Evolutionary conservation across 2,329 filamentous ascomycete genomes (phyloP), one percentile per base, ranked within the genome.

Genomic region (Ophiocordyceps sinensis): DNA sequence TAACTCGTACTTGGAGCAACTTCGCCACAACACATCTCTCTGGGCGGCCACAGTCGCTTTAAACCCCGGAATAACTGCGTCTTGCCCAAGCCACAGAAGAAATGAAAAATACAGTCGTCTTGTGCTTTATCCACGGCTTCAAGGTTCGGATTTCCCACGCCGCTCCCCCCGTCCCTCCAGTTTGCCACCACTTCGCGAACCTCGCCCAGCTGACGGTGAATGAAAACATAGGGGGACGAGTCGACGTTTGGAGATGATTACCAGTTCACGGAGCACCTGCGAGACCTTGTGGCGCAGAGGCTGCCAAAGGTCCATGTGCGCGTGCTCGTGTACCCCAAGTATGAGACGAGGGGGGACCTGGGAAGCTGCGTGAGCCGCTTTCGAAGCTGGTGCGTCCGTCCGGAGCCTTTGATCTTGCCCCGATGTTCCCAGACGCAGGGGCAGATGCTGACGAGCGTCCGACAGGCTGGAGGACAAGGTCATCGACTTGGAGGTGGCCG

Each of bases 111-210:
- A 91, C 83, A 44, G 63, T 93, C 31, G 63, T 93, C 32, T 65
- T 93, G 44, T 84, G 82, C 56, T 91, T 91, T 60, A 85, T 91
- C 45, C 85, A 93, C 61, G 85, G 85, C 57, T 93, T 93, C 74
- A 86, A 91, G 72, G 76, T 78, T 78, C 21, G 17, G 32, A 9
- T 26, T 26, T 36, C 10, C 21, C 53, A 35, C 52, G 46, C n/a
- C 30, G 30, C 12, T n/a, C 6, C 30, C 30, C 6, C n/a, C n/a
- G 12, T 13, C 30, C 12, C 29, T 10, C 29, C n/a, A n/a, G 14
- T 31, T 31, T 3, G 11, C 29, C 29, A 4, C 29, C 29, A 11
- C 14, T 10, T 4, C 4, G n/a, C 29, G 11, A n/a, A 31, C 30
- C 12, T 31, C 5, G 30, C 5, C 30, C 5, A 13, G n/a, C 12